A percentile compares a stretch with the other conserved stretches of the same genome.
Evolutionary conservation across 106 monocot species (phyloP).

Genomic region (Cymbidium sinense): DNA sequence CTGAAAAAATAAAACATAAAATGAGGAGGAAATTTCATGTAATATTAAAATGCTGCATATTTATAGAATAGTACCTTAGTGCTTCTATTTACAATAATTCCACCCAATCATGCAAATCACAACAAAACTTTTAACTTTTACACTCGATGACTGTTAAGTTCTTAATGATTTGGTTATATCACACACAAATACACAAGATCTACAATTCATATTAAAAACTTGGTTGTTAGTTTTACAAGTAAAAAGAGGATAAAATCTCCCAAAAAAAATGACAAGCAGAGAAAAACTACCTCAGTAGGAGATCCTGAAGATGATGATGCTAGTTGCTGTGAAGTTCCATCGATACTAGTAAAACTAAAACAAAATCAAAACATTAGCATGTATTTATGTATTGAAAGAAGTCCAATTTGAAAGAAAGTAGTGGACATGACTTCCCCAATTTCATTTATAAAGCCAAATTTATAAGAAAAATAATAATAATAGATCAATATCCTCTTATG

Average conservation of each 20-base stretch:
- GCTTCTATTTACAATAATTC: not conserved
- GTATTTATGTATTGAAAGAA: not conserved
- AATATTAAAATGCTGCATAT: not conserved
- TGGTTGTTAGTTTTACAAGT: not conserved
- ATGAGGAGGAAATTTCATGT: not conserved
- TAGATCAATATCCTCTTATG: not conserved
- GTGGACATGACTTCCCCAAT: not conserved
- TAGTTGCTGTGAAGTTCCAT: conserved; percentile 28
- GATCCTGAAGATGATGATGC: conserved; percentile 41
- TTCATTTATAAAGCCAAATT: not conserved
- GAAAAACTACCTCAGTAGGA: conserved; percentile 47
- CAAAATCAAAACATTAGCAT: conserved; percentile 1
- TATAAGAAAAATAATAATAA: not conserved
- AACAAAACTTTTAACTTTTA: not conserved
- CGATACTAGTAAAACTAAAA: conserved; percentile 22
- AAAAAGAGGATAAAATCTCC: not conserved
- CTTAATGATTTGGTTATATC: too few relatives aligned
- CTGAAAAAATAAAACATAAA: not conserved
- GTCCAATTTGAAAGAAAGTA: conserved; percentile 5
- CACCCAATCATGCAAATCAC: not conserved
- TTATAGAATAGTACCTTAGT: not conserved
- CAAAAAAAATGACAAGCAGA: not conserved
- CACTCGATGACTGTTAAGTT: not conserved
- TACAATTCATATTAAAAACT: not conserved
- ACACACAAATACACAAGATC: not conserved